Base-by-base conservation (phyloP, 1,284 basidiomycete genomes). In the Fomitiporia mediterranea region DNA sequence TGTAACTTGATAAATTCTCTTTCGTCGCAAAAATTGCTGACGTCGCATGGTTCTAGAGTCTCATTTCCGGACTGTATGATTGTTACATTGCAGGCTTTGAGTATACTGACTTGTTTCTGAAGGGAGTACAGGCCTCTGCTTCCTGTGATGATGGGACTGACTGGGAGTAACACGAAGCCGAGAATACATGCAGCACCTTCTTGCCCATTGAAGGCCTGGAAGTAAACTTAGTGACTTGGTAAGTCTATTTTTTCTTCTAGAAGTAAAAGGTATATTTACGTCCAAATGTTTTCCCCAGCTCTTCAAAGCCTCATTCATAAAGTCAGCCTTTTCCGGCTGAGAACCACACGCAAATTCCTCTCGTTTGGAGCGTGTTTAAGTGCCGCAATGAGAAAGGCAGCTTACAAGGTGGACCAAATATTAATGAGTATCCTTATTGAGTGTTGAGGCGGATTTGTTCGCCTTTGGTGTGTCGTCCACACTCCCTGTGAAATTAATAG, bases 371-470 rank as follows among this genome's bases (percentile, higher is more conserved):
- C 40, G 71, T 74, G 69, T 75, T 69, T 65, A 64, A 63, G 42
- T 34, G 32, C 13, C 64, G 65, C 43, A 66, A 72, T 44, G 68
- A 28, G 13, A 56, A 64, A 34, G 13, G 56, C 7, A 70, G 72
- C 4, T 68, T 67, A 65, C 59, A 62, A 66, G 71, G 59, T 55
- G 65, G 34, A 34, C 19, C 3, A 11, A 34, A 23, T 30, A 17
- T 43, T 17, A 78, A 64, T 70, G 71, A 47, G 68, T 74, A 1
- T 79, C 77, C 60, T 76, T 73, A 51, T 63, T 68, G n/a, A 63
- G 69, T 37, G 79, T 82, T 9, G 63, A 72, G 30, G 74, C 82
- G 44, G 77, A 81, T 27, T 82, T 83, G 62, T 61, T 82, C 5
- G 82, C 4, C 78, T 82, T 11, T 84, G 78, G 64, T 64, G 37